Evolutionary conservation across 176 grass and related monocot species (phyloP).

Genomic region (Typha latifolia): DNA sequence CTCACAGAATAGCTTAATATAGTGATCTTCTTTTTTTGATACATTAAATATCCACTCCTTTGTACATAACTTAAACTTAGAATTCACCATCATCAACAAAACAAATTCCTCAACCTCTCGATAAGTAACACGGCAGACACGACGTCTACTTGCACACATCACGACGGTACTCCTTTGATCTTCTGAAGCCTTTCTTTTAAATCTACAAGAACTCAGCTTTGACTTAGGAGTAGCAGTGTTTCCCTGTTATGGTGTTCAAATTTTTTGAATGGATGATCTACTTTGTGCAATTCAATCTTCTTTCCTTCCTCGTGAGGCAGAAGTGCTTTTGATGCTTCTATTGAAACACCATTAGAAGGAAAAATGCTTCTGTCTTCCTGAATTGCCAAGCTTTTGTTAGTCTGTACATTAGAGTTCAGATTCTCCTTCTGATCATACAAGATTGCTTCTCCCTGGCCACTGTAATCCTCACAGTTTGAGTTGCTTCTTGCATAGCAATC

Average conservation of each 20-base stretch:
- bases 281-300: conserved; percentile 28
- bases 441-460: background rate
- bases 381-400: background rate
- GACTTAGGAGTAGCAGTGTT: conserved; percentile 44
- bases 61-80: background rate
- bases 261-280: conserved; percentile 31
- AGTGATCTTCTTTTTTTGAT: too few species aligned
- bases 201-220: conserved; percentile 7
- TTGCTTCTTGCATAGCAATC: conserved; percentile 39
- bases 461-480: conserved; percentile 30
- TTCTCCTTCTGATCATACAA: conserved; percentile 39
- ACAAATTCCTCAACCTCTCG: background rate
- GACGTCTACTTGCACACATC: background rate
- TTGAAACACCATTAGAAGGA: background rate
- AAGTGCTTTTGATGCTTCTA: conserved; percentile 5
- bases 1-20: background rate
- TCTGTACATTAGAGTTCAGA: conserved; percentile 1
- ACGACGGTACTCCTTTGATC: background rate
- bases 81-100: background rate
- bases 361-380: background rate
- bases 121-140: background rate
- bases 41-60: background rate
- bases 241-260: conserved; percentile 40
- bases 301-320: background rate
- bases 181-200: background rate